Percentiles rank a stretch among this genome's conserved stretches.
Evolutionary conservation across 305 asterid genomes (phyloP).

Genomic region (Plantago coronopus): DNA sequence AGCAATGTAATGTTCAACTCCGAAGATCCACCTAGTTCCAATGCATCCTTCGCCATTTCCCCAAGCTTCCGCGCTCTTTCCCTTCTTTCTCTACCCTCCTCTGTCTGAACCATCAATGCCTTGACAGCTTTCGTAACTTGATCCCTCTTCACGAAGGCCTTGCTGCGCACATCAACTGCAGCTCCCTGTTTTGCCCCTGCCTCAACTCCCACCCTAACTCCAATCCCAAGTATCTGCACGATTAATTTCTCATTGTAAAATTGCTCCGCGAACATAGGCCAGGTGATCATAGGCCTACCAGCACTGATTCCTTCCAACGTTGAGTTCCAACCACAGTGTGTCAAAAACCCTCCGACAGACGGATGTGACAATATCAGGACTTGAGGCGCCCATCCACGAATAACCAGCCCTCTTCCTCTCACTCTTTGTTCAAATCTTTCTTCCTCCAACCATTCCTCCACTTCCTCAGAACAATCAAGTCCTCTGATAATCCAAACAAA

Average conservation of each 20-base stretch:
- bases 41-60: slow-evolving; percentile 30
- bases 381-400: slow-evolving; percentile 71
- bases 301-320: slow-evolving; percentile 41
- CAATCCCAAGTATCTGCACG: slow-evolving; percentile 34
- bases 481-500: slow-evolving; percentile 53
- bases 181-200: slow-evolving; percentile 13
- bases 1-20: slow-evolving; percentile 25
- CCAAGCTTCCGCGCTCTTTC: slow-evolving; percentile 32
- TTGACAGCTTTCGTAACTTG: slow-evolving; percentile 25
- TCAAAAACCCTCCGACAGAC: slow-evolving; percentile 45
- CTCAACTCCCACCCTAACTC: slow-evolving; percentile 43
- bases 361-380: slow-evolving; percentile 47
- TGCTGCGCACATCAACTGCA: slow-evolving; percentile 17
- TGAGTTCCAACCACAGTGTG: slow-evolving; percentile 72
- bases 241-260: slow-evolving; percentile 50
- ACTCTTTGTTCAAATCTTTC: slow-evolving; percentile 40
- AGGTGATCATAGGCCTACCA: slow-evolving; percentile 58
- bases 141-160: slow-evolving; percentile 23
- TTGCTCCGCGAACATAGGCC: slow-evolving; percentile 65
- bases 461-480: slow-evolving; percentile 10
- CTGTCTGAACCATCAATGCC: slow-evolving; percentile 34
- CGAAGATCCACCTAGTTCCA: slow-evolving; percentile 44
- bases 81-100: slow-evolving; percentile 33
- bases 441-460: slow-evolving; percentile 44
- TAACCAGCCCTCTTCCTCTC: slow-evolving; percentile 35